Evolutionary conservation across 129 eudicot genomes (phyloP).

Genomic region (Chrysanthemum makinoi): DNA sequence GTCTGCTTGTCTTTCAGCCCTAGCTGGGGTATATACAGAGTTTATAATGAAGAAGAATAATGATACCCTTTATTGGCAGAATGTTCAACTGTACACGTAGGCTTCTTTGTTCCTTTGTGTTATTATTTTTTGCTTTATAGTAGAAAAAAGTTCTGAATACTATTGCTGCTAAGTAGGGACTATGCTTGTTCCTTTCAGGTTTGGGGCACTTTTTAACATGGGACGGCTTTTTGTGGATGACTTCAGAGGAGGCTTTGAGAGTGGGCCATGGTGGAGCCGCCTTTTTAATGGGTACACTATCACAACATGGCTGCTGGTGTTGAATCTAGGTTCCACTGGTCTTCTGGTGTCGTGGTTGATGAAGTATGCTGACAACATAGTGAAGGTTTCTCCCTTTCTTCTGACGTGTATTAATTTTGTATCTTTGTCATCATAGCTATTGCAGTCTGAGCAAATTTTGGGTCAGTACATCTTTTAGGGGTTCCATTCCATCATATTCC

Average conservation of each 20-base stretch:
- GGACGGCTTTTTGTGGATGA: conserved; percentile 77
- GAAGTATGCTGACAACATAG: conserved; percentile 98
- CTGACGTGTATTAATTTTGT: not conserved
- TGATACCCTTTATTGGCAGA: conserved; percentile 96
- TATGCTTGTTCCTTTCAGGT: conserved; percentile 43
- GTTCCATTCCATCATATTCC: not conserved
- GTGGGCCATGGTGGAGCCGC: conserved; percentile 91
- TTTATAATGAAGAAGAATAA: conserved; percentile 92
- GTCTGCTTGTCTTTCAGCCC: conserved; percentile 97
- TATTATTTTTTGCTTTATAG: conserved; percentile 5
- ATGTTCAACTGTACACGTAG: conserved; percentile 85
- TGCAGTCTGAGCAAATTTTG: not conserved
- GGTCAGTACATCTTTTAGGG: conserved; percentile 2
- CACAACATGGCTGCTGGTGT: conserved; percentile 90
- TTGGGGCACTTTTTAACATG: conserved; percentile 88
- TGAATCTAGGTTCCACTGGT: conserved; percentile 92
- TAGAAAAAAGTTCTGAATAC: not conserved
- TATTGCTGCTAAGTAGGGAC: not conserved
- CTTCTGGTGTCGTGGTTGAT: conserved; percentile 91
- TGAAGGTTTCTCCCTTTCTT: conserved; percentile 51
- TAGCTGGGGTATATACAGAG: conserved; percentile 98
- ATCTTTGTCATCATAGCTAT: conserved; percentile 16
- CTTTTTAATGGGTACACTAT: conserved; percentile 77
- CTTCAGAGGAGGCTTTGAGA: conserved; percentile 84
- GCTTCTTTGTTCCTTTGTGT: conserved; percentile 22